Base-by-base conservation (phyloP, 305 asterid species). In the Solanum chacoense region DNA sequence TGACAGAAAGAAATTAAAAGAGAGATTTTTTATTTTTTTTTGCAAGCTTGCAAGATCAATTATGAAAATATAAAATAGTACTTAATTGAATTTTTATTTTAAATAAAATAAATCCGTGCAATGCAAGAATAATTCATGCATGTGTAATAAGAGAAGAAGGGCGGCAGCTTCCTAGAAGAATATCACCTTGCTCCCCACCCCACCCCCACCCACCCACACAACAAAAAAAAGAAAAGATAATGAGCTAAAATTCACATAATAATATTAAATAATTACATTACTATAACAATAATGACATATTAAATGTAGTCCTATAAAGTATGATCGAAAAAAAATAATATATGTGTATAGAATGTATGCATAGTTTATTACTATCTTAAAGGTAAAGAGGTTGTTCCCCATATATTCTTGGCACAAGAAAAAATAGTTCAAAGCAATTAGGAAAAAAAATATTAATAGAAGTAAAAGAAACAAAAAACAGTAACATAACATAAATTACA, bases 41-140 rank as follows among this genome's bases (percentile, higher is more conserved):
- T 55, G 67, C 67, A 55, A 55, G 67, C 24, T 55, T 38, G 75
- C 89, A 76, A 73, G n/a, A 87, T 50, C 88, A 42, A 86, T 31
- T 67, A 67, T 69, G 73, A 35, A 86, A 13, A 86, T 31, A 85
- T 69, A 26, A 69, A 16, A 28, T 36, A 59, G 20, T 16, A 79
- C 20, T 35, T 26, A 9, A 16, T 71, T 29, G 72, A 18, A 29
- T 16, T 18, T 28, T 22, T 71, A 78, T 29, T 77, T 79, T 89
- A 24, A 75, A 76, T 89, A 24, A 76, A 76, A 26, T 67, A 89
- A 67, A 84, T 85, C 85, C 87, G 86, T 86, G 69, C 42, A 87
- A 91, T 87, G 77, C 81, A 63, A 85, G 89, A 84, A 87, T 88
- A 80, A 88, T 88, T 87, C 38, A 22, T 87, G 88, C 90, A 83